Base-by-base conservation (phyloP, 768 basidiomycete genomes). In the Neoboletus subvelutipes region DNA sequence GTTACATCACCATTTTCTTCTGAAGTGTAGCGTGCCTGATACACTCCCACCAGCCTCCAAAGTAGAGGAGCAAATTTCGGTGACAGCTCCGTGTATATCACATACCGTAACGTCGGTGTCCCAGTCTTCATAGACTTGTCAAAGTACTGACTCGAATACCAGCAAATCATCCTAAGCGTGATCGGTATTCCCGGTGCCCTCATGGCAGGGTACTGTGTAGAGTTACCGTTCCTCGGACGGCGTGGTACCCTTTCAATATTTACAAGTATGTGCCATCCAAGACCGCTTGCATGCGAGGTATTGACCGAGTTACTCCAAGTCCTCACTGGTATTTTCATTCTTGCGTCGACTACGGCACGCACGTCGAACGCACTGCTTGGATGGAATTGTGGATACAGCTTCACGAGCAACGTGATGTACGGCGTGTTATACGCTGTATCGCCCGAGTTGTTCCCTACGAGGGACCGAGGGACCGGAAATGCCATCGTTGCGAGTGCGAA, bases 41-140 rank as follows among this genome's bases (percentile, higher is more conserved):
- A 33, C n/a, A 6, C 56, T 45, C 51, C 47, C 53, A 57, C 50
- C 50, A 87, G 86, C 66, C 79, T 90, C 31, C 71, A 80, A 20
- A 85, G 75, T n/a, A 78, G 86, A 43, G 89, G 88, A 9, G 83
- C 85, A 0, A 70, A 83, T 50, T 87, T 88, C 51, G 88, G 88
- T 2, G 87, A 89, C 56, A 80, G 83, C 0, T 87, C 85, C 5
- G 69, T 83, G 4, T 83, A 87, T 61, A 86, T 84, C 61, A 88
- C 87, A 1, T 91, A 91, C 61, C 82, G 88, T 20, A 90, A 90
- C 56, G 85, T 85, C 62, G 40, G 65, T 58, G 1, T 17, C 15
- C n/a, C 9, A 5, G 2, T 46, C 24, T 18, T 42, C 17, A 11
- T 15, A 5, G 12, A 11, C 36, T 4, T 36, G 17, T 59, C 20